Conservation (phyloP, 2,329 filamentous ascomycete genomes). For the Boeremia exigua region DNA sequence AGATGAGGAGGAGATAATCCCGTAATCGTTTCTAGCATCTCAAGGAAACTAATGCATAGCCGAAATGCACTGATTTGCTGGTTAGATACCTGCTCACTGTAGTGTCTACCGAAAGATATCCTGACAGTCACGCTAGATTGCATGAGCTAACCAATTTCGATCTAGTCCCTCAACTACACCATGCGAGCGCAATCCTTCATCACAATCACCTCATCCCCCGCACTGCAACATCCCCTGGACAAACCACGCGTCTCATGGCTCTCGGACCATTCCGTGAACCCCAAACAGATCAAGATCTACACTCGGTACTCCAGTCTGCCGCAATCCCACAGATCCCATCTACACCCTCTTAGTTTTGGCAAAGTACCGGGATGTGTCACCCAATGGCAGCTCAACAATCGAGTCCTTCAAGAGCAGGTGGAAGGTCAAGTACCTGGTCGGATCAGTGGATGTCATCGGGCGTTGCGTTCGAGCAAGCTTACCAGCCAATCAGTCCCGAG, state of each 20-base stretch:
- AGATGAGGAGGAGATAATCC: neutral
- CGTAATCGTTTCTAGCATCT: neutral
- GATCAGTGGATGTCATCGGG: neutral
- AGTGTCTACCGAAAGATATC: neutral
- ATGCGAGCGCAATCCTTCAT: constrained; percentile 6
- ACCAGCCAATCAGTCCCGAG: constrained; percentile 53
- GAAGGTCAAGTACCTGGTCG: constrained; percentile 31
- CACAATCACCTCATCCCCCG: constrained; percentile 13
- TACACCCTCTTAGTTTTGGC: constrained; percentile 26
- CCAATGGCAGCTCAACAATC: constrained; percentile 32
- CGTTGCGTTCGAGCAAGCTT: neutral
- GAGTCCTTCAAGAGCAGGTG: constrained; percentile 33
- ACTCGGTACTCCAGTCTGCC: neutral
- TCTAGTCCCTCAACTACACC: neutral
- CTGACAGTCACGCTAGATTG: neutral
- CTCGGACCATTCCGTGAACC: neutral
- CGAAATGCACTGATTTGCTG: constrained; percentile 11
- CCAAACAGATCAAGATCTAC: neutral
- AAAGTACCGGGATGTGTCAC: constrained; percentile 37
- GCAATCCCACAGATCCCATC: neutral
- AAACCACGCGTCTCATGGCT: neutral
- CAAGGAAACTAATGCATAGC: neutral
- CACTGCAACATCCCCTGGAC: neutral
- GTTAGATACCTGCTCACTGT: neutral
- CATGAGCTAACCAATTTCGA: neutral